These are phyloP conservation scores for Tilletia indica DNA, from an alignment of 1,284 basidiomycete genomes.

Conservation along the genomic window DNA sequence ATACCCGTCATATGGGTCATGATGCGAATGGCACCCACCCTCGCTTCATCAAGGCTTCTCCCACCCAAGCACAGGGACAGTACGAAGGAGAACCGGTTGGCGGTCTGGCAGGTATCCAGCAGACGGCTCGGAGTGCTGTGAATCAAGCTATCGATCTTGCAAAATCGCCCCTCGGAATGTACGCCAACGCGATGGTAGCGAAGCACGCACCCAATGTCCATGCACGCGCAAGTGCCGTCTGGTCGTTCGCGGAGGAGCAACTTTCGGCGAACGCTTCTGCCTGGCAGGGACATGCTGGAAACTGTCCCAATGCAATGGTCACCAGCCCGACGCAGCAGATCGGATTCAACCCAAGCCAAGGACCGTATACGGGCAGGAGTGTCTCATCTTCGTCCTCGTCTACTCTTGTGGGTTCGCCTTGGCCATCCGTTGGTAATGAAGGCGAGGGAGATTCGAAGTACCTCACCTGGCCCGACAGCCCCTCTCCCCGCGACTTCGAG, in stretches of 20 bases:
- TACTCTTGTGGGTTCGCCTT: conserved; percentile 6
- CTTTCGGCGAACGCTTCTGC: background rate
- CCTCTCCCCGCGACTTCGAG: background rate
- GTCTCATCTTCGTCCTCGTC: background rate
- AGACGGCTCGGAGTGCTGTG: background rate
- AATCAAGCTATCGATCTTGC: conserved; percentile 4
- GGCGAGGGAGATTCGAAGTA: background rate
- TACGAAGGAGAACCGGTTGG: background rate
- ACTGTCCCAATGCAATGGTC: background rate
- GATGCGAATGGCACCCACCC: background rate
- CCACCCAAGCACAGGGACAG: background rate
- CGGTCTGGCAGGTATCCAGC: background rate
- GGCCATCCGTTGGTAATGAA: background rate
- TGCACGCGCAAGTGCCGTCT: conserved; percentile 1
- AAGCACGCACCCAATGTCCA: conserved; percentile 14
- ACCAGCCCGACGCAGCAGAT: background rate
- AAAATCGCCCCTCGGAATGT: conserved; percentile 2
- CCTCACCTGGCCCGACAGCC: conserved; percentile 11
- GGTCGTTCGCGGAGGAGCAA: background rate
- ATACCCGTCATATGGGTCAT: conserved; percentile 15
- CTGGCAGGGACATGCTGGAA: background rate
- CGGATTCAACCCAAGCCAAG: background rate
- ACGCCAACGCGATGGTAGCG: conserved; percentile 9
- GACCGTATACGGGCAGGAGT: background rate
- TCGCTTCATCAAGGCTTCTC: background rate